Evolutionary conservation across 1,284 basidiomycete species (phyloP).

Genomic region (Coriolopsis trogii): DNA sequence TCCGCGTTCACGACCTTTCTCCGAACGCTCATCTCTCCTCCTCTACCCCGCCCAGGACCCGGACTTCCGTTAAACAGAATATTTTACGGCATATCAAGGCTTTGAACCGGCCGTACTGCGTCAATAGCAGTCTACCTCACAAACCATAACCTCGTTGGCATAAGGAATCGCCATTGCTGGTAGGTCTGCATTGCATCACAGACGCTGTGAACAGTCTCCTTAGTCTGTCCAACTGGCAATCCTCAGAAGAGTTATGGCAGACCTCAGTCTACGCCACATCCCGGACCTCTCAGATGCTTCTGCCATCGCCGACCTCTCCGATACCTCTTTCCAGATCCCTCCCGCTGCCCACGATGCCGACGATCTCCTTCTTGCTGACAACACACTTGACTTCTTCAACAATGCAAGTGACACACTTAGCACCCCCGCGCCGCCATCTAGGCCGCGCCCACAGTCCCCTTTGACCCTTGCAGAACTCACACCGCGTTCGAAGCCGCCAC

Average conservation of each 20-base stretch:
- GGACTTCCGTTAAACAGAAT: not conserved
- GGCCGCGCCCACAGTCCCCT: slow-evolving; percentile 13
- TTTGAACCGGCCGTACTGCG: too few relatives aligned
- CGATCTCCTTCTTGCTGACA: slow-evolving; percentile 31
- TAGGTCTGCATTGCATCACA: not conserved
- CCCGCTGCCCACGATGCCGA: slow-evolving; percentile 17
- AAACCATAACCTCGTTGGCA: too few relatives aligned
- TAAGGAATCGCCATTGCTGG: too few relatives aligned
- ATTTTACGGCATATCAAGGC: not conserved
- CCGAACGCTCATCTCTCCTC: slow-evolving; percentile 3
- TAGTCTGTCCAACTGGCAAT: not conserved
- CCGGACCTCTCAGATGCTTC: slow-evolving; percentile 30
- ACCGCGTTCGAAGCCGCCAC: slow-evolving; percentile 26
- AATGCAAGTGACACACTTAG: slow-evolving; percentile 21
- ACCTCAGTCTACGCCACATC: slow-evolving; percentile 31
- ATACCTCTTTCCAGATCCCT: slow-evolving; percentile 37
- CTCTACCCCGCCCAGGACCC: too few relatives aligned
- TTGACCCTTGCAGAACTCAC: slow-evolving; percentile 33
- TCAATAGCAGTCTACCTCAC: too few relatives aligned
- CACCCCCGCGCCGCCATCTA: slow-evolving; percentile 19
- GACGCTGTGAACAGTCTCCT: not conserved
- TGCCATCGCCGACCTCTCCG: slow-evolving; percentile 27
- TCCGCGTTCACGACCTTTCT: not conserved
- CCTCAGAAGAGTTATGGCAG: slow-evolving; percentile 17
- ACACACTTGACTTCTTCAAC: slow-evolving; percentile 30